These are phyloP conservation scores for Aspergillus haitiensis DNA, from an alignment of 495 filamentous ascomycete species.

Conservation along the genomic window DNA sequence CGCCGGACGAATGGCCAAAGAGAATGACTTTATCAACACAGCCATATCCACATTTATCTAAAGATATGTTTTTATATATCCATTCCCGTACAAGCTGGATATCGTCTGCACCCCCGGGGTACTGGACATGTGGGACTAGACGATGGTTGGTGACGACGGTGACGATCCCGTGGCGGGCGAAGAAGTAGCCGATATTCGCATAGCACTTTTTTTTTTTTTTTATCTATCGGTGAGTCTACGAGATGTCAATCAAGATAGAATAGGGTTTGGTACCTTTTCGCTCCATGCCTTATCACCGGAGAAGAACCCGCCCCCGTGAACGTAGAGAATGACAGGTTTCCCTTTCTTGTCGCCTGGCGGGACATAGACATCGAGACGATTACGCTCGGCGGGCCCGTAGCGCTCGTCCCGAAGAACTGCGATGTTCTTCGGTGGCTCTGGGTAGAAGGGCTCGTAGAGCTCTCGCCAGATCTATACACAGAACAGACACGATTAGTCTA, in stretches of 20 bases:
- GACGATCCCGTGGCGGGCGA: background rate
- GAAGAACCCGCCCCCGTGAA: constrained; percentile 4
- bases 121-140: constrained; percentile 8
- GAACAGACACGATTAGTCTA: background rate
- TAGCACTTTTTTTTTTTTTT: background rate
- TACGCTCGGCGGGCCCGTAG: constrained; percentile 1
- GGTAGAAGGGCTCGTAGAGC: constrained; percentile 1
- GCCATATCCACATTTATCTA: background rate
- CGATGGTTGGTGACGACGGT: constrained; percentile 7
- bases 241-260: too few species aligned
- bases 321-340: background rate
- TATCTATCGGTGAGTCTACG: too few species aligned
- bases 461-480: background rate
- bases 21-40: constrained; percentile 3
- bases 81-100: constrained; percentile 7
- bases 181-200: constrained; percentile 5
- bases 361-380: background rate
- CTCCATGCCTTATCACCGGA: constrained; percentile 1
- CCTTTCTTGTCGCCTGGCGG: background rate
- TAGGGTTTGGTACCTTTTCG: background rate
- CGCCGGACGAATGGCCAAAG: constrained; percentile 5
- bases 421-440: background rate
- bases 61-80: background rate
- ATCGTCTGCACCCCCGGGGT: constrained; percentile 6
- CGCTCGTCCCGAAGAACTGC: background rate